Conservation (phyloP, 345 rosid species). For the Salix purpurea region DNA sequence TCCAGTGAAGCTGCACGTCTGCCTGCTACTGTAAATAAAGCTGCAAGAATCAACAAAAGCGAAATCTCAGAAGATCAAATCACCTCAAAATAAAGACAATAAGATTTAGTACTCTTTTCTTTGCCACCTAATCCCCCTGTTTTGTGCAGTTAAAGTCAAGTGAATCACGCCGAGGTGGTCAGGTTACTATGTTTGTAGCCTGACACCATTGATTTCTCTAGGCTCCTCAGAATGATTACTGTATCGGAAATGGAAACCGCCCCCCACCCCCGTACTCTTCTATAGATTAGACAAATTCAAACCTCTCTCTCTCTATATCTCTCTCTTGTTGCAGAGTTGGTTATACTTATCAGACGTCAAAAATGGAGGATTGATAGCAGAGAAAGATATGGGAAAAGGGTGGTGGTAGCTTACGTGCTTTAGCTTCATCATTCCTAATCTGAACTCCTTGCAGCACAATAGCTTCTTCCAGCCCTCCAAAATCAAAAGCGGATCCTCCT, state of each 20-base stretch:
- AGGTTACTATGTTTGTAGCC: slow-evolving; percentile 50
- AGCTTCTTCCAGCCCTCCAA: slow-evolving; percentile 98
- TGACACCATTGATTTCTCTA: slow-evolving; percentile 65
- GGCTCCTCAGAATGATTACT: slow-evolving; percentile 58
- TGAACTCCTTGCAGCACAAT: slow-evolving; percentile 81
- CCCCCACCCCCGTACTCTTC: slow-evolving; percentile 19
- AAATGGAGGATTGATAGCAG: slow-evolving; percentile 15
- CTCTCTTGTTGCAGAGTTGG: slow-evolving; percentile 29
- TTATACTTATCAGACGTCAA: slow-evolving; percentile 60
- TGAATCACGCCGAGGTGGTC: slow-evolving; percentile 36
- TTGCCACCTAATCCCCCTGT: slow-evolving; percentile 23
- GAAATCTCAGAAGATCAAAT: slow-evolving; percentile 41
- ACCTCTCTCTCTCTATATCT: slow-evolving; percentile 2
- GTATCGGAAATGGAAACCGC: slow-evolving; percentile 44
- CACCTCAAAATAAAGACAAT: slow-evolving; percentile 23
- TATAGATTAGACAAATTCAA: slow-evolving; percentile 42
- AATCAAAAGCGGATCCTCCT: slow-evolving; percentile 80
- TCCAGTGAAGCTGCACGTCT: slow-evolving; percentile 97
- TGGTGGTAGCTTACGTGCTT: slow-evolving; percentile 49
- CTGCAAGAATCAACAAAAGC: slow-evolving; percentile 40
- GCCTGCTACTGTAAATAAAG: slow-evolving; percentile 55
- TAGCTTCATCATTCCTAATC: slow-evolving; percentile 73
- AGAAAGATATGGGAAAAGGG: slow-evolving; percentile 17
- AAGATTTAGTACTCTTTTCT: slow-evolving; percentile 8
- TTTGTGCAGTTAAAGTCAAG: slow-evolving; percentile 43